Base-by-base conservation (phyloP, 2,329 filamentous ascomycete genomes). In the Helicocarpus griseus region DNA sequence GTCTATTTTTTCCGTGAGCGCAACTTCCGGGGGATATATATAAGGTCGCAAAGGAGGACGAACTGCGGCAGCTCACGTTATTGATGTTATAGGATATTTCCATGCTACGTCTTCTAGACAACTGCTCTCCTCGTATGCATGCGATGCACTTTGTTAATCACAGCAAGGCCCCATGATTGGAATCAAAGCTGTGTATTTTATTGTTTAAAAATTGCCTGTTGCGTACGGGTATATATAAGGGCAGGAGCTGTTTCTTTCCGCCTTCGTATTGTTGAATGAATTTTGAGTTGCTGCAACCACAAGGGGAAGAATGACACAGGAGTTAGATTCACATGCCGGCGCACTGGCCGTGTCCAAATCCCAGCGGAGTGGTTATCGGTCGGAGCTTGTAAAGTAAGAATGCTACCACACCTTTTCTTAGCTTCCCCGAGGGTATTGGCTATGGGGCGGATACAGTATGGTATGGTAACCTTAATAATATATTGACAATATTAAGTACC, bases 301-400 rank as follows among this genome's bases (percentile, higher is more conserved):
- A 24, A 43, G 5, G 38, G 19, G 5, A 19, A 22, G 26, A 43
- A 26, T 13, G 26, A 8, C 28, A 14, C 43, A 33, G 7, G 31
- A 31, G 21, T 29, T 17, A 31, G 28, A 14, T 21, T 45, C 45
- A 48, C 24, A 48, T 38, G 29, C 17, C 31, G 45, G n/a, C 44
- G 14, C 45, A 4, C 19, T 29, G 31, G 9, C 29, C 19, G 17
- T 9, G 36, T 17, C 31, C 24, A 19, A 33, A 48, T 48, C 45
- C 45, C 45, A 31, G 35, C 19, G 31, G 45, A 36, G 19, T 48
- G 45, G 45, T 48, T 17, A 29, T 39, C 22, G 45, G 45, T 29
- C 21, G 31, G 35, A 48, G 45, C 45, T 48, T 48, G 29, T 35
- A 48, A n/a, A 48, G 24, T 46, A 46, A 36, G 21, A 19, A 22